phyloP scores from a whole-genome alignment of 2,329 filamentous ascomycete species.

The Claviceps purpurea region DNA sequence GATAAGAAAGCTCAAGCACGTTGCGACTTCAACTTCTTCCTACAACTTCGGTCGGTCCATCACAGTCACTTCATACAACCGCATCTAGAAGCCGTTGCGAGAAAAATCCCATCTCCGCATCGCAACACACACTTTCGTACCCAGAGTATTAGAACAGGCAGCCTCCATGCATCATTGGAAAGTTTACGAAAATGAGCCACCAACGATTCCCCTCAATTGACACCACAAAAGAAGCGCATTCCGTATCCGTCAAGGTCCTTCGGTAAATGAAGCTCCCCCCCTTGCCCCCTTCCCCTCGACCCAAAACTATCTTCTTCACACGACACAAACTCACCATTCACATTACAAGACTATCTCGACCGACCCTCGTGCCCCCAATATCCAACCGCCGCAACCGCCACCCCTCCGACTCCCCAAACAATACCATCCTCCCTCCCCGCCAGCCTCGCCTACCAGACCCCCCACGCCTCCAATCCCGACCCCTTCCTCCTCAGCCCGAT shows the following conservation, averaged over 20 bases:
- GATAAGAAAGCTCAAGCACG: slow-evolving; percentile 2
- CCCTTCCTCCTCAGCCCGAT: slow-evolving; percentile 48
- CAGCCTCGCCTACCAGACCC: slow-evolving; percentile 55
- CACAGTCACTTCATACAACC: too few relatives aligned
- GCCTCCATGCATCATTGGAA: background rate
- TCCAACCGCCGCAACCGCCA: slow-evolving; percentile 38
- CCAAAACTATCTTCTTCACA: background rate
- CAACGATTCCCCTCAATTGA: slow-evolving; percentile 45
- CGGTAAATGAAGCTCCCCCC: slow-evolving; percentile 29
- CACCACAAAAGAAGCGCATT: slow-evolving; percentile 59
- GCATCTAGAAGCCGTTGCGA: too few relatives aligned
- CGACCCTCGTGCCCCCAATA: slow-evolving; percentile 62
- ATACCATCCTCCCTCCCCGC: slow-evolving; percentile 33
- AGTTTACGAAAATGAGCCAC: slow-evolving; percentile 34
- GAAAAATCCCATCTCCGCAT: background rate
- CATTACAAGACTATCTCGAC: slow-evolving; percentile 58
- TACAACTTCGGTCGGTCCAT: background rate
- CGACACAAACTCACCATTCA: background rate
- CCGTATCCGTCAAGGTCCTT: slow-evolving; percentile 65
- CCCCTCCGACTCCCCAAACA: slow-evolving; percentile 29
- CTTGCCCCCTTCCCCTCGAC: background rate
- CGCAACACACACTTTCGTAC: background rate
- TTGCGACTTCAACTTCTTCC: background rate
- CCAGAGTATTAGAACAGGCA: background rate
- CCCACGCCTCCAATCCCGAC: slow-evolving; percentile 31